Evolutionary conservation across 1,284 basidiomycete genomes (phyloP).

Genomic region (Trametes versicolor): DNA sequence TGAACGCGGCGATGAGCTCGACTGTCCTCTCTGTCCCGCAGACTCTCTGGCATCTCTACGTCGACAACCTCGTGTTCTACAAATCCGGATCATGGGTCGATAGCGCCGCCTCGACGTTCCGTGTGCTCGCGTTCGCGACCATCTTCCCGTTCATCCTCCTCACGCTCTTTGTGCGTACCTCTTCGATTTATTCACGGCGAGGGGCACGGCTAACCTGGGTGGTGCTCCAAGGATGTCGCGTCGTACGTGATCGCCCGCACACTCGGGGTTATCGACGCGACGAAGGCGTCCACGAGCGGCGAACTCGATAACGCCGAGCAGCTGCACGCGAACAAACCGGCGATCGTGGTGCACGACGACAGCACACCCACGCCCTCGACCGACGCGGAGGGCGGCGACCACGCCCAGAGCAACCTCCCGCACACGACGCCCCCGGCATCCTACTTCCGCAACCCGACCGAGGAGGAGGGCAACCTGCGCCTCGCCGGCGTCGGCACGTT

Average conservation of each 20-base stretch:
- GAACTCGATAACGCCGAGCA: constrained; percentile 26
- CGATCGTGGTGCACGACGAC: constrained; percentile 39
- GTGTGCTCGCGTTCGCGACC: constrained; percentile 69
- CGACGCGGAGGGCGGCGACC: constrained; percentile 13
- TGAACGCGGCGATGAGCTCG: constrained; percentile 6
- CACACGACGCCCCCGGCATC: constrained; percentile 37
- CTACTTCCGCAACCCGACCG: constrained; percentile 57
- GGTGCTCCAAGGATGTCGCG: constrained; percentile 66
- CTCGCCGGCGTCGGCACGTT: constrained; percentile 77
- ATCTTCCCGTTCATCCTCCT: constrained; percentile 73
- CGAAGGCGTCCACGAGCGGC: constrained; percentile 74
- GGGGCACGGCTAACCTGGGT: background rate
- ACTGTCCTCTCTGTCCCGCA: constrained; percentile 43
- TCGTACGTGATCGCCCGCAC: constrained; percentile 88
- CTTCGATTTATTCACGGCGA: background rate
- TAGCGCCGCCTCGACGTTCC: constrained; percentile 69
- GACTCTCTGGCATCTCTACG: constrained; percentile 65
- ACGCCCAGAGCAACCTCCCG: constrained; percentile 7
- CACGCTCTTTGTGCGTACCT: constrained; percentile 62
- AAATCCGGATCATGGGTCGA: constrained; percentile 72
- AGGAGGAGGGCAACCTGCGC: constrained; percentile 59
- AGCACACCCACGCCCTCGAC: constrained; percentile 25
- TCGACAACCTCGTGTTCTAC: constrained; percentile 71
- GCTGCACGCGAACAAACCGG: constrained; percentile 31
- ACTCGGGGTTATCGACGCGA: constrained; percentile 76